These are phyloP conservation scores for Fusarium veterinarium DNA, from an alignment of 2,329 filamentous ascomycete genomes.

Conservation along the genomic window DNA sequence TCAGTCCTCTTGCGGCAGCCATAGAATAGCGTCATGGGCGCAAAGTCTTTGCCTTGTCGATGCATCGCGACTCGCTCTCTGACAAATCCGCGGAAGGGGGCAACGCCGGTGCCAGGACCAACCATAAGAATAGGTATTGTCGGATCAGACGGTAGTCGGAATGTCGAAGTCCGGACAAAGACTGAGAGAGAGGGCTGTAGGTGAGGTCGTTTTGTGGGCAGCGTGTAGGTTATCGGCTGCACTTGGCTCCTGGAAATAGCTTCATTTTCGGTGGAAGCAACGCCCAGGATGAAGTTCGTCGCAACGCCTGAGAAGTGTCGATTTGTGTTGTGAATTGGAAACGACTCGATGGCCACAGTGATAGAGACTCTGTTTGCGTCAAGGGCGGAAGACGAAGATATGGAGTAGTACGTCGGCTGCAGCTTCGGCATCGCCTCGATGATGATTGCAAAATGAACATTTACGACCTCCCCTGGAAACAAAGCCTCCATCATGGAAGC, in stretches of 20 bases:
- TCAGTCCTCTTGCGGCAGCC: fast-evolving
- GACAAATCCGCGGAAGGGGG: neutral
- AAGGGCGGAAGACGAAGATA: fast-evolving
- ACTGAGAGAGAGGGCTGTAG: fast-evolving
- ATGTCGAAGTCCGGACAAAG: neutral
- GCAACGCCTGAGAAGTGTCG: neutral
- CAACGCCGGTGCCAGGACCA: neutral
- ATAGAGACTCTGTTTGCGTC: fast-evolving
- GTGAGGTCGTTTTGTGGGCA: neutral
- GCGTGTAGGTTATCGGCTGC: neutral
- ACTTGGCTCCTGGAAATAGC: neutral
- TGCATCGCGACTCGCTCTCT: neutral
- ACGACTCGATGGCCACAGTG: neutral
- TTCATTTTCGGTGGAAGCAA: neutral
- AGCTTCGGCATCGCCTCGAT: neutral
- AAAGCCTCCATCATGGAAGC: neutral
- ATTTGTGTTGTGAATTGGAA: fast-evolving
- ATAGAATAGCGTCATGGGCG: fast-evolving
- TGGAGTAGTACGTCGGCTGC: neutral
- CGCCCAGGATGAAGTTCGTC: neutral
- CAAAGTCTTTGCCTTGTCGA: neutral
- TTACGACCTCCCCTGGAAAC: fast-evolving
- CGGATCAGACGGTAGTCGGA: fast-evolving
- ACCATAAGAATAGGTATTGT: neutral
- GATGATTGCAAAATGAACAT: neutral